phyloP scores from a whole-genome alignment of 129 eudicot species.

The carrot (Daucus carota) region DH1_v3.0 NC_030388.2:2150001-2150500 shows the following conservation, averaged over 20 bases:
- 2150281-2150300: conserved; percentile 45
- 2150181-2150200: conserved; percentile 51
- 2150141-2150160: conserved; percentile 36
- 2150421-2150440: too few species aligned
- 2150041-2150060: conserved; percentile 27
- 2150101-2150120: conserved; percentile 29
- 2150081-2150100: conserved; percentile 29
- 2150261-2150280: conserved; percentile 38
- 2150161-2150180: conserved; percentile 32
- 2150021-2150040: conserved; percentile 29
- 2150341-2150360: background rate
- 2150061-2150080: conserved; percentile 78
- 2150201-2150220: conserved; percentile 39
- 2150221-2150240: conserved; percentile 36
- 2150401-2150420: background rate
- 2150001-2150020: conserved; percentile 32
- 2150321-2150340: too few species aligned
- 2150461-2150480: too few species aligned
- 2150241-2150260: conserved; percentile 42
- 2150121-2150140: conserved; percentile 40
- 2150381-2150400: too few species aligned
- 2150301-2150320: too few species aligned
- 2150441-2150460: background rate
- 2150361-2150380: background rate
- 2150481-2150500: too few species aligned